Evolutionary conservation across 495 filamentous ascomycete genomes (phyloP).

Genomic region (Penicilliopsis zonata): DNA sequence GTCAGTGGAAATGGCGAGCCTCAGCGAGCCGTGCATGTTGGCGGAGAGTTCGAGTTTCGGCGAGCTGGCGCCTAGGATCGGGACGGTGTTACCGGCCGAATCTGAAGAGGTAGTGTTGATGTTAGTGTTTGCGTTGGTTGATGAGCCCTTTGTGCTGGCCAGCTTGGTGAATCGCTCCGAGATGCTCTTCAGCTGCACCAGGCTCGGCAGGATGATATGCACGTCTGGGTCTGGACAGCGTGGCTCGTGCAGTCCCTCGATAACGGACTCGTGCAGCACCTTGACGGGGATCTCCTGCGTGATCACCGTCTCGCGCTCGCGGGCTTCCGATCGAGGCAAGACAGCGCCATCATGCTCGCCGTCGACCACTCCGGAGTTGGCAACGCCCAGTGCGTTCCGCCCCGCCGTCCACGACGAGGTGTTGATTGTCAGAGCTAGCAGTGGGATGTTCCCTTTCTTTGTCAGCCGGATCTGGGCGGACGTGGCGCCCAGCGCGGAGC

Average conservation of each 20-base stretch:
- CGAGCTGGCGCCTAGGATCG: too few species aligned
- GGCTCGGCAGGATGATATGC: constrained; percentile 75
- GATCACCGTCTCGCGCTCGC: constrained; percentile 71
- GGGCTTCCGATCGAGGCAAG: constrained; percentile 25
- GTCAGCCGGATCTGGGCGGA: constrained; percentile 79
- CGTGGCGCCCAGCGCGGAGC: constrained; percentile 64
- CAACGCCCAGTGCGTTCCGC: constrained; percentile 10
- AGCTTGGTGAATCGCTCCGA: constrained; percentile 90
- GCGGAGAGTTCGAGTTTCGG: constrained; percentile 72
- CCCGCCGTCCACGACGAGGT: constrained; percentile 34
- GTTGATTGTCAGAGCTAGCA: constrained; percentile 76
- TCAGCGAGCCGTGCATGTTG: constrained; percentile 82
- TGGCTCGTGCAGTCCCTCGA: constrained; percentile 82
- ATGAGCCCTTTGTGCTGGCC: constrained; percentile 26
- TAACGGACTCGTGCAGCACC: constrained; percentile 64
- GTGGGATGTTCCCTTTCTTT: constrained; percentile 75
- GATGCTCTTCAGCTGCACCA: constrained; percentile 78
- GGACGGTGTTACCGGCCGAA: too few species aligned
- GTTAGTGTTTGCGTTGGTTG: constrained; percentile 3
- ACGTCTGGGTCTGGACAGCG: constrained; percentile 85
- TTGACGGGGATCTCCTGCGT: constrained; percentile 96
- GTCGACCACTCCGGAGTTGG: constrained; percentile 19
- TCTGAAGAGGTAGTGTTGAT: constrained; percentile 6
- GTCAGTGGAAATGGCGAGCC: constrained; percentile 65
- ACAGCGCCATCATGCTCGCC: neutral